A percentile compares a stretch with the other conserved stretches of the same genome.
Conservation (phyloP, 2,329 filamentous ascomycete genomes). For the Venturia effusa region DNA sequence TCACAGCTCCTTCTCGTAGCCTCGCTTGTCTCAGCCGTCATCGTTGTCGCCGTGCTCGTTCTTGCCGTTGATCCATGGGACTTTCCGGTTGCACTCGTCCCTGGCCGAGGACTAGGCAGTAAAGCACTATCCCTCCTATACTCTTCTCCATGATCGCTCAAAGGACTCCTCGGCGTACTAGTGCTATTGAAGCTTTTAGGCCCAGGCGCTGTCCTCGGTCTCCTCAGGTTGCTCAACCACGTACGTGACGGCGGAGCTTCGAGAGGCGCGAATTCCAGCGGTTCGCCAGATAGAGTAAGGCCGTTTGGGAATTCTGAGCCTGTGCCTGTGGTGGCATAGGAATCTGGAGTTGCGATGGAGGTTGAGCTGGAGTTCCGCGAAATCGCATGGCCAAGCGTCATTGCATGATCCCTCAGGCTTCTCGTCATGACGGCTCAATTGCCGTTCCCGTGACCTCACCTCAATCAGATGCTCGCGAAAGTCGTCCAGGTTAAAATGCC, state of each 20-base stretch:
- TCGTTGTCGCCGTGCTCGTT: background rate
- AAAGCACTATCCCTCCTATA: slow-evolving; percentile 8
- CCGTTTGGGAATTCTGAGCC: background rate
- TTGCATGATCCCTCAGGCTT: too few relatives aligned
- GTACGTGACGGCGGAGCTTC: background rate
- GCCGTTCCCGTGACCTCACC: background rate
- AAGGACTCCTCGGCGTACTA: background rate
- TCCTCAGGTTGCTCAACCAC: slow-evolving; percentile 7
- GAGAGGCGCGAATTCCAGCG: background rate
- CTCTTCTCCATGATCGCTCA: slow-evolving; percentile 1
- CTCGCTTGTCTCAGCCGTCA: background rate
- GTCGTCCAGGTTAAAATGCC: background rate
- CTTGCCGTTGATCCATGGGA: background rate
- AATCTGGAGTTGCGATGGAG: background rate
- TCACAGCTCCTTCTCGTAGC: background rate
- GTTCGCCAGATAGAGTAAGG: background rate
- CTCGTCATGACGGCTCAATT: background rate
- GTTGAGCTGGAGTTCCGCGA: background rate
- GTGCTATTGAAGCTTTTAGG: background rate
- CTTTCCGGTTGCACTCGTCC: background rate
- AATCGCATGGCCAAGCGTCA: background rate
- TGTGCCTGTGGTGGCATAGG: background rate
- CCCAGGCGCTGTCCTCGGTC: slow-evolving; percentile 9
- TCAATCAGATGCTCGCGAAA: background rate
- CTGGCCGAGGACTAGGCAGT: background rate